A percentile compares a stretch with the other conserved stretches of the same genome.
Evolutionary conservation across 2,329 filamentous ascomycete species (phyloP).

Genomic region (Ramularia endophylla): DNA sequence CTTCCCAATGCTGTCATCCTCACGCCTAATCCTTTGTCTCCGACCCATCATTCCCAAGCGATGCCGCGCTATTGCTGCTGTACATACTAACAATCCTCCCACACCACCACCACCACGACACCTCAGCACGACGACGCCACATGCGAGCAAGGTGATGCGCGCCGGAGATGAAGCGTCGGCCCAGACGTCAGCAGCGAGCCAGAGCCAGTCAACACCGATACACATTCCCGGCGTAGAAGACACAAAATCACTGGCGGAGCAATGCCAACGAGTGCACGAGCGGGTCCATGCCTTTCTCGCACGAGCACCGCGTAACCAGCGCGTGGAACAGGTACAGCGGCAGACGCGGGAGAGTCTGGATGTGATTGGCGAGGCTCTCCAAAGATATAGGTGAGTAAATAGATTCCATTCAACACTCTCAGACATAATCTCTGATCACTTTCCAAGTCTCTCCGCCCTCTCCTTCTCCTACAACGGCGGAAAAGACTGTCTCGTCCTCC

Average conservation of each 20-base stretch:
- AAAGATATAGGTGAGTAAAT: conserved; percentile 62
- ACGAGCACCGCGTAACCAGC: conserved; percentile 50
- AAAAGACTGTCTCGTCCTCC: conserved; percentile 91
- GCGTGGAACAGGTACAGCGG: conserved; percentile 60
- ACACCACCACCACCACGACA: too few species aligned
- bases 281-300: conserved; percentile 62
- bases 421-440: neutral
- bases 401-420: neutral
- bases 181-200: conserved; percentile 3
- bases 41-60: too few species aligned
- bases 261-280: conserved; percentile 49
- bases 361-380: conserved; percentile 69
- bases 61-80: too few species aligned
- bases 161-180: conserved; percentile 6
- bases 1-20: too few species aligned
- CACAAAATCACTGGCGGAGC: conserved; percentile 29
- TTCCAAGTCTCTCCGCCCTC: conserved; percentile 63
- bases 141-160: conserved; percentile 5
- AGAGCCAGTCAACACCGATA: neutral
- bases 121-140: conserved; percentile 1
- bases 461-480: conserved; percentile 96
- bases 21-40: too few species aligned
- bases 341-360: conserved; percentile 68
- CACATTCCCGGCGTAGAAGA: neutral
- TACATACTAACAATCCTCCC: too few species aligned